Conservation (phyloP, 1,284 basidiomycete genomes). For the Microbotryomycetes sp. region DNA sequence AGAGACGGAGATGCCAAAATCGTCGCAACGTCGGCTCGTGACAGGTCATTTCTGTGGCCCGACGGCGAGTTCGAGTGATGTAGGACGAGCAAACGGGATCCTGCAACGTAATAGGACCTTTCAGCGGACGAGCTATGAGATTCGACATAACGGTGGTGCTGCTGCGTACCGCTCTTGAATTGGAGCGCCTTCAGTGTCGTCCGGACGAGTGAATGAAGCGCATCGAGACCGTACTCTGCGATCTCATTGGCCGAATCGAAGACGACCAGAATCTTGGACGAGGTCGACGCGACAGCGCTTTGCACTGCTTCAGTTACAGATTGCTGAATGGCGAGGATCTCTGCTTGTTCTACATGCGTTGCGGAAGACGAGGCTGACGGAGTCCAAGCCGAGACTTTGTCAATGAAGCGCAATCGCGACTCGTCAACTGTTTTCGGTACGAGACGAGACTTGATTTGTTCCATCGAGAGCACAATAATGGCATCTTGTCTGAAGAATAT, state of each 20-base stretch:
- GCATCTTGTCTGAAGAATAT: neutral
- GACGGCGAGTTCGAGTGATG: slow-evolving; percentile 26
- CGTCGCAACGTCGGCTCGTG: neutral
- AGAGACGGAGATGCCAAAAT: slow-evolving; percentile 15
- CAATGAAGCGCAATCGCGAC: neutral
- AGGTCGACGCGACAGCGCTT: neutral
- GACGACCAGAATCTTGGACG: slow-evolving; percentile 11
- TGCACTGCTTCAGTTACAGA: neutral
- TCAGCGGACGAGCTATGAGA: too few species aligned
- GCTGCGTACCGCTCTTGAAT: too few species aligned
- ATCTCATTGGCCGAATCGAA: slow-evolving; percentile 19
- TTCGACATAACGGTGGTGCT: neutral
- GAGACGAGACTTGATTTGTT: neutral
- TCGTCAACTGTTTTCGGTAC: neutral
- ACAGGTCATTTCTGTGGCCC: neutral
- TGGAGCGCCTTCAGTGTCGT: neutral
- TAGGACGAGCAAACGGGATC: slow-evolving; percentile 15
- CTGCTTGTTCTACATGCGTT: neutral
- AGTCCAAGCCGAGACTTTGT: neutral
- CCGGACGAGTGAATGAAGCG: slow-evolving; percentile 1
- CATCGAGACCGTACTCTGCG: neutral
- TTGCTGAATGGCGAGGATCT: neutral
- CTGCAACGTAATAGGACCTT: neutral
- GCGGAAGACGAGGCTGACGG: neutral
- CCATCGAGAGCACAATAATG: slow-evolving; percentile 8